phyloP scores from a whole-genome alignment of 2,329 filamentous ascomycete genomes.

The Elsinoe australis region DNA sequence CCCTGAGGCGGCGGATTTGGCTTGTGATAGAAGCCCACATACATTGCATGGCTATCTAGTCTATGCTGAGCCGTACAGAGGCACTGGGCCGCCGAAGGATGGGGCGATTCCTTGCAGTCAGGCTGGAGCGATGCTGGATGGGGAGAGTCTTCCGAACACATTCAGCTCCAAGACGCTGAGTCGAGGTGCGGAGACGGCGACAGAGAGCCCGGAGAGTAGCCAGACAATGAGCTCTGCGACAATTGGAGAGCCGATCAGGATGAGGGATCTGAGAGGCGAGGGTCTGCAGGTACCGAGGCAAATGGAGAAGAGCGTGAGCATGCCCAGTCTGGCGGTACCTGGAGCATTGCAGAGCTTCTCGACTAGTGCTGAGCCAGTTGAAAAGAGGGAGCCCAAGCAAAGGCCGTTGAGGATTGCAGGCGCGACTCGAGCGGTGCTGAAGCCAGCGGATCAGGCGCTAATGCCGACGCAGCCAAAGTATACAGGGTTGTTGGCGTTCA shows the following conservation, averaged over 20 bases:
- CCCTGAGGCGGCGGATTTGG: constrained; percentile 42
- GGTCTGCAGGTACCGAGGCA: background rate
- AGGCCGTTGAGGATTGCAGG: constrained; percentile 30
- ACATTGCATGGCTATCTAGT: constrained; percentile 42
- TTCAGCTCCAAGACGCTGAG: constrained; percentile 29
- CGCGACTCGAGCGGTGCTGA: constrained; percentile 34
- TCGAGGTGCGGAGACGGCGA: constrained; percentile 16
- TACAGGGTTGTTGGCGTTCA: constrained; percentile 23
- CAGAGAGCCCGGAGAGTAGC: constrained; percentile 27
- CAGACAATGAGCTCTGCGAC: constrained; percentile 38
- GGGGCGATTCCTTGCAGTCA: constrained; percentile 35
- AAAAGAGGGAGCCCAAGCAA: constrained; percentile 11
- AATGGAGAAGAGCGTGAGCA: constrained; percentile 10
- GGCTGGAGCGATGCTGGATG: constrained; percentile 28
- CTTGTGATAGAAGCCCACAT: constrained; percentile 41
- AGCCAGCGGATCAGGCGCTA: constrained; percentile 41
- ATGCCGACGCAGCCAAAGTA: constrained; percentile 38
- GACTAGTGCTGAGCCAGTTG: constrained; percentile 17
- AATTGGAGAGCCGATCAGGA: constrained; percentile 25
- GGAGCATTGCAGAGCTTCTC: constrained; percentile 5
- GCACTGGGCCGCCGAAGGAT: constrained; percentile 38
- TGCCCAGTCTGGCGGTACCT: constrained; percentile 7
- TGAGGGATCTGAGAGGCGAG: constrained; percentile 7
- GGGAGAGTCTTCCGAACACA: constrained; percentile 24
- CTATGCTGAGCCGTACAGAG: constrained; percentile 42